phyloP scores from a whole-genome alignment of 495 filamentous ascomycete genomes.

The Thozetella sp. region DNA sequence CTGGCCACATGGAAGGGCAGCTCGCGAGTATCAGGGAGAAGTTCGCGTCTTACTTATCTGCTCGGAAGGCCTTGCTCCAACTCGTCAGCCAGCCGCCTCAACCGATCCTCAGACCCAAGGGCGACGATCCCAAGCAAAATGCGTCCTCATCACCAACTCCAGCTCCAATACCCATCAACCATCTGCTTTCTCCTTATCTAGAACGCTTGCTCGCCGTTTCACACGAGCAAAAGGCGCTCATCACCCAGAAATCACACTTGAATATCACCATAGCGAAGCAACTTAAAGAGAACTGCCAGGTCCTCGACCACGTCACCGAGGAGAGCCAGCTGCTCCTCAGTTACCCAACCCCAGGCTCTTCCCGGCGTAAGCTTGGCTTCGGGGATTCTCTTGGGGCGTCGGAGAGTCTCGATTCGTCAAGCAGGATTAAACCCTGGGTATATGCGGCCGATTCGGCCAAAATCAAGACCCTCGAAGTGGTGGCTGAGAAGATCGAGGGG shows the following conservation, averaged over 20 bases:
- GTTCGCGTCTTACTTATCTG: constrained; percentile 45
- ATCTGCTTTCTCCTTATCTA: constrained; percentile 56
- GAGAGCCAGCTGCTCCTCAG: constrained; percentile 71
- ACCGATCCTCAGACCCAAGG: constrained; percentile 32
- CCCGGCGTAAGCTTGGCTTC: constrained; percentile 17
- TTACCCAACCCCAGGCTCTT: constrained; percentile 50
- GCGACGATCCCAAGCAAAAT: constrained; percentile 15
- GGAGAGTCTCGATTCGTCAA: constrained; percentile 32
- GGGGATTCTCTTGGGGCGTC: constrained; percentile 18
- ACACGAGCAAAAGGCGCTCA: constrained; percentile 61
- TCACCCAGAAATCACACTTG: constrained; percentile 67
- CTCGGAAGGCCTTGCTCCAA: constrained; percentile 43
- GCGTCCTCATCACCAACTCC: constrained; percentile 16
- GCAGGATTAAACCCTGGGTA: constrained; percentile 47
- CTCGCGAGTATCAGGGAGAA: constrained; percentile 47
- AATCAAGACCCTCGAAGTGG: constrained; percentile 44
- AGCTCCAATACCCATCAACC: constrained; percentile 14
- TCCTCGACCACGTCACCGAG: constrained; percentile 61
- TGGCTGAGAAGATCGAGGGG: constrained; percentile 48
- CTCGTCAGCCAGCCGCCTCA: constrained; percentile 22
- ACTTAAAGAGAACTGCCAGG: constrained; percentile 55
- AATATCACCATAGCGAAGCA: constrained; percentile 59
- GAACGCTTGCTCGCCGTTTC: constrained; percentile 56
- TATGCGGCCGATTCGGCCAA: constrained; percentile 50
- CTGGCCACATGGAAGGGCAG: constrained; percentile 47